Base-by-base conservation (phyloP, 495 filamentous ascomycete genomes). In the Neurospora pannonica region DNA sequence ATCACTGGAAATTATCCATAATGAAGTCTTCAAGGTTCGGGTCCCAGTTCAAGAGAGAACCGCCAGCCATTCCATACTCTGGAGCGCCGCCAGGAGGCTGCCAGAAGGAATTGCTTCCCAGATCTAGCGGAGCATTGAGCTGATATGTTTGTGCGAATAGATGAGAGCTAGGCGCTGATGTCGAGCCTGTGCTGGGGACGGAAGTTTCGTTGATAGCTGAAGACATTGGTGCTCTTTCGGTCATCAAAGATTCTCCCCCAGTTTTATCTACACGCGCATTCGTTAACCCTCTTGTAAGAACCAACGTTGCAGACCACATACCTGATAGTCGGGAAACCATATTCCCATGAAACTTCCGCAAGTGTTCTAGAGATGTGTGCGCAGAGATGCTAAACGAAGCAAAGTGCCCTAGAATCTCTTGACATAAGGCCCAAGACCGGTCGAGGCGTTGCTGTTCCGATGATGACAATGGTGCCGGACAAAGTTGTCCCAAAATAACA, bases 401-500 rank as follows among this genome's bases (percentile, higher is more conserved):
- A 31, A 78, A 74, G 72, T 76, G 75, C 0, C 43, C 39, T 5
- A 78, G 31, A 17, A 78, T 71, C 17, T 67, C 62, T 48, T 78
- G 73, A 36, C 77, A 78, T 19, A 75, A 21, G 69, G 70, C 72
- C 75, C 77, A 78, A 0, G 54, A 71, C 15, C 73, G 46, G n/a
- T 75, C 73, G 4, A 78, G 71, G 0, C 77, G 75, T 2, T 48
- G 70, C n/a, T 38, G 71, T 31, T 78, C 75, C 3, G 76, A 34
- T 4, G 70, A 70, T 2, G 54, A 72, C 7, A 70, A 15, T 1
- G 73, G 11, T 6, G 69, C 38, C 0, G 76, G 73, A 7, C 54
- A 76, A 3, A 77, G 71, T 15, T 78, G 76, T 8, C 70, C 75
- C 19, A 78, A 69, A 40, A 85, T 81, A 21, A 85, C 77, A 17